Evolutionary conservation across 805 yeast genomes (phyloP), one percentile per base, ranked within the genome.

Genomic region (Candida silvicultrix): DNA sequence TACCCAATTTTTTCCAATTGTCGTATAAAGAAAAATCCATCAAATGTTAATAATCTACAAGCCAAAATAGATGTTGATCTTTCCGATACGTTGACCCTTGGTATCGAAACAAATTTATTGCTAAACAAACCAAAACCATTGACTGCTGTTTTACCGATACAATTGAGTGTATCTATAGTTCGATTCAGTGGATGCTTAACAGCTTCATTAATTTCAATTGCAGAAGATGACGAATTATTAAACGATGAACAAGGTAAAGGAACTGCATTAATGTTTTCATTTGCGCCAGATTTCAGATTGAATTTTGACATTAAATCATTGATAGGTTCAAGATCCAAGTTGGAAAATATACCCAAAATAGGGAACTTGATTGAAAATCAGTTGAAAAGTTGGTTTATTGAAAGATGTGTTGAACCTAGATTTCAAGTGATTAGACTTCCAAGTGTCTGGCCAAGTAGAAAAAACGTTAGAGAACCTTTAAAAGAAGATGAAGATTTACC

Each of bases 1-100:
- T 94, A 83, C 61, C 99, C 99, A 3, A 87, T 94, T 43, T 87
- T 94, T 61, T 86, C 96, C 46, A 94, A 94, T 59, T 94, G 99
- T 65, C 75, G 95, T 42, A 86, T 94, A 35, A 74, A 73, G 50
- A 81, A 80, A 49, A 74, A 77, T 45, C 75, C 75, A 20, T 69
- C 69, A 1, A 71, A 77, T 19, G 58, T 65, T 20, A 71, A 71
- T 34, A 75, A 65, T 39, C 62, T 77, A 70, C 96, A 89, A 60
- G 96, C 96, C 1, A 87, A 85, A 54, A 89, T 90, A 29, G 96
- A 90, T 63, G 95, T 90, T 31, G 96, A 89, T 61, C 71, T 90
- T 41, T 80, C 90, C 14, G 97, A 90, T 59, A 83, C 96, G 5
- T 67, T 90, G 34, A 87, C 96, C 0, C 68, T 90, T 25, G 97